A percentile compares a stretch with the other conserved stretches of the same genome.
Evolutionary conservation across 2,329 filamentous ascomycete species (phyloP).

Genomic region (Chaetomiaceae sp.): DNA sequence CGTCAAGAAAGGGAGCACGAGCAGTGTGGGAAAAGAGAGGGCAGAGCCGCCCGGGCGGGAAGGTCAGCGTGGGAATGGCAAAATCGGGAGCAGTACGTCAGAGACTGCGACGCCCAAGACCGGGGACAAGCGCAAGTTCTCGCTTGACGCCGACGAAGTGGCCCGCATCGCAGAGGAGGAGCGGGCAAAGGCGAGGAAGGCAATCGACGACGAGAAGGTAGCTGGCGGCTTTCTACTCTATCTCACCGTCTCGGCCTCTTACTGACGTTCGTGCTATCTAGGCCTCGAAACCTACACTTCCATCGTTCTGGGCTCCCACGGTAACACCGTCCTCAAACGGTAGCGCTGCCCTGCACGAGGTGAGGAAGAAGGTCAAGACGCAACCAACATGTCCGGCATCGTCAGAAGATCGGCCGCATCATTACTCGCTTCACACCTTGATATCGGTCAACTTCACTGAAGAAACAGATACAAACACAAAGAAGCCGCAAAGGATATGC

Average conservation of each 20-base stretch:
- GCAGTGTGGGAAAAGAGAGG: constrained; percentile 26
- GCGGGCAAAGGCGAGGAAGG: constrained; percentile 60
- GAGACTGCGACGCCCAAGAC: constrained; percentile 32
- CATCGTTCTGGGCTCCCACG: constrained; percentile 90
- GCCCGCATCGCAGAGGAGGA: constrained; percentile 64
- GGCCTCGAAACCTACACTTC: constrained; percentile 60
- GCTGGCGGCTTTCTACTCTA: constrained; percentile 5
- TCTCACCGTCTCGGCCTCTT: background rate
- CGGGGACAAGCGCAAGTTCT: constrained; percentile 66
- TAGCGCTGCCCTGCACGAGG: constrained; percentile 48
- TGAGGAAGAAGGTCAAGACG: constrained; percentile 57
- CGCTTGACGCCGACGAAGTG: constrained; percentile 72
- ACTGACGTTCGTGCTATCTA: constrained; percentile 27
- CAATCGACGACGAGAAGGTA: constrained; percentile 68
- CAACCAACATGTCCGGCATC: constrained; percentile 74
- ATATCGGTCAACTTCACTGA: constrained; percentile 72
- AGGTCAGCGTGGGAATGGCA: constrained; percentile 31
- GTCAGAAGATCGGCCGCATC: constrained; percentile 57
- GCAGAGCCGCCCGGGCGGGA: constrained; percentile 25
- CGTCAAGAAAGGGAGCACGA: constrained; percentile 30
- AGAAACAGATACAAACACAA: constrained; percentile 48
- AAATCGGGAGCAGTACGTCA: constrained; percentile 9
- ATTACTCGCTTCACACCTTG: constrained; percentile 71
- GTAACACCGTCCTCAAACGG: constrained; percentile 65
- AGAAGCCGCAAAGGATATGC: constrained; percentile 51